Percentiles rank a stretch among this genome's conserved stretches.
Conservation (phyloP, 75 land plant genomes). For the Pseudotsuga menziesii region DNA sequence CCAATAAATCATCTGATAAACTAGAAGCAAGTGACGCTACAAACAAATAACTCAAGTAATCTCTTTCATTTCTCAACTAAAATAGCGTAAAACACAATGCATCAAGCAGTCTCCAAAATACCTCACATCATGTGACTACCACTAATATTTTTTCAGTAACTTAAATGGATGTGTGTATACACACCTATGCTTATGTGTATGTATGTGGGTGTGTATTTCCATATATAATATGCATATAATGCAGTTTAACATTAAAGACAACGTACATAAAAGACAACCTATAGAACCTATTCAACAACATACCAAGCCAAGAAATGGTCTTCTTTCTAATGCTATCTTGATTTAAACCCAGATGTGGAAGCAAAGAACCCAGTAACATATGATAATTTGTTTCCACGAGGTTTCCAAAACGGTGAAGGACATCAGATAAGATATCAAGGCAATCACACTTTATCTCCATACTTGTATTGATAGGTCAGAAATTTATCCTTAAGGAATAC, state of each 20-base stretch:
- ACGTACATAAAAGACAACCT: background rate
- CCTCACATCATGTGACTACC: background rate
- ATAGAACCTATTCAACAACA: slow-evolving; percentile 11
- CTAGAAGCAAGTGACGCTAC: slow-evolving; percentile 86
- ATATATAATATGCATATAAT: too few relatives aligned
- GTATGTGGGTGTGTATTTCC: too few relatives aligned
- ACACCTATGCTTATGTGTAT: background rate
- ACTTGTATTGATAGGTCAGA: slow-evolving; percentile 18
- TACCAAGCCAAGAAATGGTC: slow-evolving; percentile 87
- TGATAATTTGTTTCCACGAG: slow-evolving; percentile 78
- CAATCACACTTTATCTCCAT: slow-evolving; percentile 92
- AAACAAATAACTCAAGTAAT: slow-evolving; percentile 2
- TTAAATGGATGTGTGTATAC: background rate
- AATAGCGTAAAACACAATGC: background rate
- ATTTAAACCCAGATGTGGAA: slow-evolving; percentile 71
- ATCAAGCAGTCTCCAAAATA: background rate
- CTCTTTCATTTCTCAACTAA: background rate
- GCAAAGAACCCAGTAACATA: slow-evolving; percentile 54
- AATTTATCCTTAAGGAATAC: background rate
- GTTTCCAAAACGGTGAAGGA: slow-evolving; percentile 93
- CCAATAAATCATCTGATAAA: slow-evolving; percentile 91
- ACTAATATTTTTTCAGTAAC: background rate
- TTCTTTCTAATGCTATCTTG: slow-evolving; percentile 94
- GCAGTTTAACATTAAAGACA: too few relatives aligned
- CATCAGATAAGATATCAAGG: slow-evolving; percentile 92